phyloP scores from a whole-genome alignment of 371 early-diverging fungal species.

The Parasitella parasitica region DNA sequence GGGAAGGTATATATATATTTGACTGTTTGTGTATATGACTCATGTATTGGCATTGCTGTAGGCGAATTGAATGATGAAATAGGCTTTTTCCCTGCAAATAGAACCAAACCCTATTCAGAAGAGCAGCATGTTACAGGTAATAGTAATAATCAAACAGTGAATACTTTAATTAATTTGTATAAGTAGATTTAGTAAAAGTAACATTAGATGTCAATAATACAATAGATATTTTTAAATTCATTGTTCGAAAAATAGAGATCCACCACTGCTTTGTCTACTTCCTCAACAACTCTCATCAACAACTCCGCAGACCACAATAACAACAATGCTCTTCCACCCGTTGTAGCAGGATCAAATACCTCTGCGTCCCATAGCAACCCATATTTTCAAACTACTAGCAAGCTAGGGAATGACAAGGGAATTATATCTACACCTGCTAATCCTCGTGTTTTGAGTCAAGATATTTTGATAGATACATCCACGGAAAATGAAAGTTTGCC shows the following conservation, averaged over 20 bases:
- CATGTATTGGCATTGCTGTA: not conserved
- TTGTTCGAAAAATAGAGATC: not conserved
- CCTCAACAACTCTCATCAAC: not conserved
- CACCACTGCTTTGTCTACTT: not conserved
- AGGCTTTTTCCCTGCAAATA: slow-evolving; percentile 51
- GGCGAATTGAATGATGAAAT: slow-evolving; percentile 44
- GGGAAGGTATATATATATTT: slow-evolving; percentile 47
- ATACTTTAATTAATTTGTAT: not conserved
- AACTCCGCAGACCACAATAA: not conserved
- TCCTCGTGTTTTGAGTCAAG: not conserved
- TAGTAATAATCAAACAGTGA: not conserved
- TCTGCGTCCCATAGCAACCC: slow-evolving; percentile 3
- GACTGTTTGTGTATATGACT: not conserved
- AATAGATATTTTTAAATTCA: not conserved
- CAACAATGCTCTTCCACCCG: not conserved
- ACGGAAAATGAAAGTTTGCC: slow-evolving; percentile 13
- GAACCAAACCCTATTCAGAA: slow-evolving; percentile 17
- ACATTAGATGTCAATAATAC: not conserved
- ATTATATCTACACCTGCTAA: not conserved
- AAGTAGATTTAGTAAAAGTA: not conserved
- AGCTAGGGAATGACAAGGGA: not conserved
- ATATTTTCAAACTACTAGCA: not conserved
- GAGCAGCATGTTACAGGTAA: not conserved
- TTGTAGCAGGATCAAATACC: not conserved
- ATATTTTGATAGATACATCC: slow-evolving; percentile 9